Evolutionary conservation across 2,329 filamentous ascomycete species (phyloP), one percentile per base, ranked within the genome.

Genomic region (Esteya vermicola): DNA sequence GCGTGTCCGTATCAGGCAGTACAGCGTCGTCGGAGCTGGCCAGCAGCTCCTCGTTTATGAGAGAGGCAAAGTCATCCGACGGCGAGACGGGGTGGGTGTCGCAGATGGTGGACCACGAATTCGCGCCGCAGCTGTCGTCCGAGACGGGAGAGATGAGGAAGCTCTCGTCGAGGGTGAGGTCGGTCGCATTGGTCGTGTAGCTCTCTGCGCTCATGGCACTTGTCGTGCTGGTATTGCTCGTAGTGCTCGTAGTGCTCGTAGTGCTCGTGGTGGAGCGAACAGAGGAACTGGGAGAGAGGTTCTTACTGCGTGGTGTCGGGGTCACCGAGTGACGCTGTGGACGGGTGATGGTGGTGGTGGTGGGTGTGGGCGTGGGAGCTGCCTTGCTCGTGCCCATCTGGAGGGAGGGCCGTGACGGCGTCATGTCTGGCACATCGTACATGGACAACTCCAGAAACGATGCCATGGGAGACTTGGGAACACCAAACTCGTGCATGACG

Each of bases 61-160:
- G 33, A 23, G 53, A 39, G 4, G 55, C 46, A 22, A 61, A 52
- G 19, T 57, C 57, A 30, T 64, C 65, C 25, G 60, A 55, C 1
- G 68, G 64, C 16, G 67, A 69, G 6, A 64, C 64, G 47, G 68
- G 51, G 40, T 54, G 54, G 2, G 65, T 66, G 39, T 67, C 59
- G 26, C 61, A 52, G 4, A 54, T 60, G 9, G 60, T 58, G 14
- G 50, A 53, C 46, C 58, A 56, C 10, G 61, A 60, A 57, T 65
- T 68, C 12, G 51, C 49, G 6, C 51, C 52, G 3, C 38, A 28
- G 36, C 60, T 63, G 54, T 57, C 68, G 23, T 58, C 58, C 9
- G 68, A 70, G 28, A 64, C 52, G 9, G 68, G 65, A 7, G 68
- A 71, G 38, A 71, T 58, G 23, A 61, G 56, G 3, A 45, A 42